Conservation (phyloP, 768 basidiomycete species). For the Dioszegia crocea region DNA sequence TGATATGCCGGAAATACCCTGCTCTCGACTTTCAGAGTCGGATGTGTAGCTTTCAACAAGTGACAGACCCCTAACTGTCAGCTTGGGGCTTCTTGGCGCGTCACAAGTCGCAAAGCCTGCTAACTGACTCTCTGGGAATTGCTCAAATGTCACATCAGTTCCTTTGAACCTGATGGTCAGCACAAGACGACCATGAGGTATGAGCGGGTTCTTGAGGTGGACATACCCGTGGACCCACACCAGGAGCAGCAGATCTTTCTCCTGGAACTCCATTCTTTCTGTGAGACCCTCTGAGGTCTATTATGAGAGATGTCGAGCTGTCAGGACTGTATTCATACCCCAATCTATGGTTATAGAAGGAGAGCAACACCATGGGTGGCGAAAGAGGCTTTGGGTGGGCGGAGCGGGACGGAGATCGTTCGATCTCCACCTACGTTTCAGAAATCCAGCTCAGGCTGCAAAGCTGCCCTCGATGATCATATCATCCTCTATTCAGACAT, state of each 20-base stretch:
- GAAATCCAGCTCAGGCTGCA: neutral
- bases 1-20: conserved; percentile 87
- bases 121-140: conserved; percentile 66
- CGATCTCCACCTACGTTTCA: conserved; percentile 6
- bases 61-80: conserved; percentile 57
- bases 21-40: conserved; percentile 61
- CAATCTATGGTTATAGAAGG: neutral
- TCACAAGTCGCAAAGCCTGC: too few species aligned
- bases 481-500: neutral
- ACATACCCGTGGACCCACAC: conserved; percentile 50
- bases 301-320: too few species aligned
- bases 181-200: neutral
- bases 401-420: neutral
- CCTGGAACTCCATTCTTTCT: conserved; percentile 5
- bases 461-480: neutral
- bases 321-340: too few species aligned
- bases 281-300: neutral
- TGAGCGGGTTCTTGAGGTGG: neutral
- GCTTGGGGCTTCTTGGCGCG: neutral
- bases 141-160: conserved; percentile 50
- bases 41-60: conserved; percentile 64
- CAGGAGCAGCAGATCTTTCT: conserved; percentile 44
- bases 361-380: neutral
- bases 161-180: conserved; percentile 47
- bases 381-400: too few species aligned